Base-by-base conservation (phyloP, 1,284 basidiomycete genomes). In the Tilletia setariae region DNA sequence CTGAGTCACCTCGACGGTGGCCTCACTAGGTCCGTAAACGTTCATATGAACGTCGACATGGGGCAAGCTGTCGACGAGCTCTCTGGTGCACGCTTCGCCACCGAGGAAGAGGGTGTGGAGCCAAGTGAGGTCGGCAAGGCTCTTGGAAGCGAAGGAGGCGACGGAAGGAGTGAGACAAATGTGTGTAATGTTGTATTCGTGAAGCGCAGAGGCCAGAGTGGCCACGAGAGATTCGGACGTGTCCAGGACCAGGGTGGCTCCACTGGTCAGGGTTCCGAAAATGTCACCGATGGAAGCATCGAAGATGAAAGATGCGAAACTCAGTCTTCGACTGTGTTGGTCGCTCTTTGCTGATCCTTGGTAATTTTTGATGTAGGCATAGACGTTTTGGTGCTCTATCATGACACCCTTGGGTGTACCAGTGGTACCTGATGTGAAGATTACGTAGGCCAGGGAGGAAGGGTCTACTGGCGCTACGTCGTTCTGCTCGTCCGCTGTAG, bases 371-470 rank as follows among this genome's bases (percentile, higher is more conserved):
- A 46, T n/a, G n/a, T 46, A 46, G 44, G 44, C 44, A 46, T 46
- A 46, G 13, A 46, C 44, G n/a, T 28, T 21, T 13, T 23, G 53
- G n/a, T 56, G 53, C 15, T n/a, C n/a, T 21, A 56, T 56, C n/a
- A 56, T 56, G 25, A 56, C 53, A 16, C 53, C 53, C 25, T 56
- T 56, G 15, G 53, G 53, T 23, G 25, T 28, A 13, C n/a, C 19
- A 13, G 53, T 56, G 23, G 53, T 56, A 23, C 53, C 53, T n/a
- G n/a, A 21, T 23, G 53, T 56, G 53, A 21, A 56, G 53, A 56
- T 28, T 23, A 56, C n/a, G 25, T 56, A 56, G 53, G 53, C 53
- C n/a, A 46, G n/a, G n/a, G n/a, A n/a, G n/a, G n/a, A n/a, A n/a
- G n/a, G n/a, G n/a, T n/a, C n/a, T n/a, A n/a, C n/a, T n/a, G n/a